These are phyloP conservation scores for Curvularia verruculosa DNA, from an alignment of 2,329 filamentous ascomycete species.

Conservation along the genomic window DNA sequence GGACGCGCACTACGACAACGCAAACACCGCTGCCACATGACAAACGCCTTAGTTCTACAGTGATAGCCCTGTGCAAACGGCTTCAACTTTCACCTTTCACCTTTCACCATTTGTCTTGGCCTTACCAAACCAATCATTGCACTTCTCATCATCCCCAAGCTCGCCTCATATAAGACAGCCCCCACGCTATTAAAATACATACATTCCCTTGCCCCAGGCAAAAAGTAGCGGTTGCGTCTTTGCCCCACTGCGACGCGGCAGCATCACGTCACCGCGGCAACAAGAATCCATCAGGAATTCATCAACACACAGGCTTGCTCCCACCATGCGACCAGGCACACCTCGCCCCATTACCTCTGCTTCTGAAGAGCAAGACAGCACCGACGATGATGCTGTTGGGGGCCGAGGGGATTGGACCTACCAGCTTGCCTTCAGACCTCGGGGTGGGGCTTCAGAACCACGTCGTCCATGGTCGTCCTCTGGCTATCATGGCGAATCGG, in stretches of 20 bases:
- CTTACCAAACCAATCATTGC: background rate
- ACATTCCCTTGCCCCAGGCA: background rate
- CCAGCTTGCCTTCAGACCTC: background rate
- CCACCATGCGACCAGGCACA: constrained; percentile 17
- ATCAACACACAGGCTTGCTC: constrained; percentile 16
- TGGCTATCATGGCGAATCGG: background rate
- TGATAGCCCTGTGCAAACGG: constrained; percentile 12
- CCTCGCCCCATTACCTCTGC: constrained; percentile 4
- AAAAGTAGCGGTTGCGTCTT: constrained; percentile 8
- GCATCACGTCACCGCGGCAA: constrained; percentile 5
- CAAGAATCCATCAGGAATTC: background rate
- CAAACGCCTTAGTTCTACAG: background rate
- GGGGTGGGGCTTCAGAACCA: background rate
- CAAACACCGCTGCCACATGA: background rate
- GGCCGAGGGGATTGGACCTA: background rate
- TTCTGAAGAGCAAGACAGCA: background rate
- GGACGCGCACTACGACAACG: background rate
- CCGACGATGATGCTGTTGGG: background rate
- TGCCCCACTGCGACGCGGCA: constrained; percentile 11
- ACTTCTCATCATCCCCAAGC: background rate
- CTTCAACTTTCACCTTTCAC: constrained; percentile 8
- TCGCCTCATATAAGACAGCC: background rate
- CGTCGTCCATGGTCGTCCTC: background rate
- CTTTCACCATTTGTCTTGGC: background rate
- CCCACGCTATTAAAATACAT: too few species aligned